Evolutionary conservation across 306 rosid genomes (phyloP), one percentile per base, ranked within the genome.

Genomic region (Acacia confusa): DNA sequence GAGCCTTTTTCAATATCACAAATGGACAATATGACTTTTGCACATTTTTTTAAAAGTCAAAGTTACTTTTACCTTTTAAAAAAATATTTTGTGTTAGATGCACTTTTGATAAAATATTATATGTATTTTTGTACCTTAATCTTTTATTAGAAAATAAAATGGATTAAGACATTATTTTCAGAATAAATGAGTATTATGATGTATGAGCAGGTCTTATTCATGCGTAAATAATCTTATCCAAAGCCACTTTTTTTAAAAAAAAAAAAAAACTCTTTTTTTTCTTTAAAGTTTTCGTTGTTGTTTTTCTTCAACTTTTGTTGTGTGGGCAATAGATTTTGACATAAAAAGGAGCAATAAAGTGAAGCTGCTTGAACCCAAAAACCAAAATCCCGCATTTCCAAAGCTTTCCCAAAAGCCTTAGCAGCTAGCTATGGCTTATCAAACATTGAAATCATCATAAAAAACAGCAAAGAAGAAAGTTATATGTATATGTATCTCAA

Each of bases 271-370:
- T n/a, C n/a, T n/a, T n/a, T 5, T n/a, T 9, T 57, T 74, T 65
- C 19, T 11, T 57, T 75, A 17, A 44, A 17, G n/a, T 68, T 19
- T 68, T 80, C 50, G 32, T 19, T 58, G 32, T 58, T 32, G 48
- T 76, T 60, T 1, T 25, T 61, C 28, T 25, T 12, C 7, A 13
- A 27, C 67, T 25, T 61, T 61, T 61, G 30, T 12, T 24, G 66
- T 47, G 79, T 73, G 83, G 72, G 72, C 73, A 43, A 32, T 81
- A 81, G 85, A 81, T 61, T 61, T 77, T 78, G 88, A 79, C 90
- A 84, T 82, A 20, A 84, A 87, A 87, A 76, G 90, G 72, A 84
- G 76, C 86, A 81, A 87, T 64, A 87, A 75, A 81, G 84, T 81
- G 84, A 79, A 87, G 86, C 80, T 71, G 86, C 80, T 71, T 84